A percentile compares a stretch with the other conserved stretches of the same genome.
Evolutionary conservation across 1,139 yeast species (phyloP).

Genomic region (Suhomyces bokatorum): DNA sequence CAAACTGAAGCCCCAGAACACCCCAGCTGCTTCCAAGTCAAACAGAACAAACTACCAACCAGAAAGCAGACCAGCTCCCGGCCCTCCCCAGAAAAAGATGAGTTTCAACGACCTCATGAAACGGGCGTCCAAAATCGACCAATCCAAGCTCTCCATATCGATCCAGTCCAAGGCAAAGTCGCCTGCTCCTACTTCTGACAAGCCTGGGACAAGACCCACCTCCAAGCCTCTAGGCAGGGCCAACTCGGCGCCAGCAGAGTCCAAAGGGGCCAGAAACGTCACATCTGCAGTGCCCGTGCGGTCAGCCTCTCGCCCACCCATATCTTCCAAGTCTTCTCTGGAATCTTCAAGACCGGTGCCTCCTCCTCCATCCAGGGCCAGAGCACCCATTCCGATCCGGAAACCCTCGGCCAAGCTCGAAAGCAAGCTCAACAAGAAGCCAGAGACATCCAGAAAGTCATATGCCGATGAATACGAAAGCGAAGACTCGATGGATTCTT

Average conservation of each 20-base stretch:
- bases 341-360: background rate
- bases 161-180: constrained; percentile 36
- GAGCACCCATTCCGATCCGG: constrained; percentile 30
- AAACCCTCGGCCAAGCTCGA: constrained; percentile 28
- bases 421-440: constrained; percentile 25
- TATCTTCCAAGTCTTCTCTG: background rate
- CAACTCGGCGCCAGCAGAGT: constrained; percentile 7
- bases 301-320: background rate
- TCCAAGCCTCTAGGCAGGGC: constrained; percentile 6
- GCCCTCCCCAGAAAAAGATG: constrained; percentile 44
- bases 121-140: constrained; percentile 61
- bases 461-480: constrained; percentile 12
- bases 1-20: constrained; percentile 13
- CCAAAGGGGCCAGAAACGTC: constrained; percentile 1
- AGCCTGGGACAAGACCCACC: constrained; percentile 7
- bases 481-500: constrained; percentile 47
- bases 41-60: constrained; percentile 2
- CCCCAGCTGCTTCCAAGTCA: constrained; percentile 4
- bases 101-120: constrained; percentile 69
- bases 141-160: constrained; percentile 39
- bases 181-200: constrained; percentile 24
- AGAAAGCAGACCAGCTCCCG: constrained; percentile 10
- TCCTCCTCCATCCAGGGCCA: background rate
- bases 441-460: background rate
- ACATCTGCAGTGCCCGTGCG: background rate